phyloP scores from a whole-genome alignment of 2,329 filamentous ascomycete species.

The Neonectria magnoliae region DNA sequence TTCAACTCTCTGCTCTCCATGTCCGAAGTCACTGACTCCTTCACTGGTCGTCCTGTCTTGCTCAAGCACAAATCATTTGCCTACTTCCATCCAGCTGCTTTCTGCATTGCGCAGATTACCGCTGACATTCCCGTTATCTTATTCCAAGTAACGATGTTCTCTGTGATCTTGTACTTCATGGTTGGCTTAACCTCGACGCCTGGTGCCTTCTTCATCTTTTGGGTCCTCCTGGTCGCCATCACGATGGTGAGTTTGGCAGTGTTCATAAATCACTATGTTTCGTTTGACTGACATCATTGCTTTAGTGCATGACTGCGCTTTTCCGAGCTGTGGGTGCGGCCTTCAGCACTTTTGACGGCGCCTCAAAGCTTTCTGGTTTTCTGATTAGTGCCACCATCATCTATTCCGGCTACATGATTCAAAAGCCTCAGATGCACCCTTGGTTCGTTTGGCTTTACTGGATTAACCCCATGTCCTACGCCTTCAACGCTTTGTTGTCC shows the following conservation, averaged over 20 bases:
- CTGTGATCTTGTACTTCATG: constrained; percentile 72
- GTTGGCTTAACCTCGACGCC: constrained; percentile 63
- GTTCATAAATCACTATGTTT: neutral
- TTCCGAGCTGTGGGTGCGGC: constrained; percentile 66
- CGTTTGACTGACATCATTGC: constrained; percentile 3
- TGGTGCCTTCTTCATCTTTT: constrained; percentile 69
- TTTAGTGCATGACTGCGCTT: constrained; percentile 64
- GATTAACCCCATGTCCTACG: constrained; percentile 75
- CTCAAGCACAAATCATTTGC: constrained; percentile 68
- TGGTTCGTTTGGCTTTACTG: constrained; percentile 73
- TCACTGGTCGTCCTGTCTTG: constrained; percentile 67
- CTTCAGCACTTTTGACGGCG: constrained; percentile 66
- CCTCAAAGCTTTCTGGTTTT: constrained; percentile 66
- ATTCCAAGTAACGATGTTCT: constrained; percentile 68
- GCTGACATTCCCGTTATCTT: constrained; percentile 66
- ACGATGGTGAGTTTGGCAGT: constrained; percentile 56
- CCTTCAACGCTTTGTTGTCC: constrained; percentile 73
- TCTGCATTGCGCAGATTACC: constrained; percentile 66
- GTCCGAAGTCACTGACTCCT: constrained; percentile 73
- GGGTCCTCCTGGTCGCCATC: constrained; percentile 60
- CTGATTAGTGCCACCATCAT: constrained; percentile 63
- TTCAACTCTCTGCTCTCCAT: constrained; percentile 71
- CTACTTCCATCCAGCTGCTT: constrained; percentile 65
- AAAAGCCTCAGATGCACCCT: constrained; percentile 68
- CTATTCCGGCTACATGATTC: constrained; percentile 73